Conservation (phyloP, 306 rosid genomes). For the Clitoria ternatea region DNA sequence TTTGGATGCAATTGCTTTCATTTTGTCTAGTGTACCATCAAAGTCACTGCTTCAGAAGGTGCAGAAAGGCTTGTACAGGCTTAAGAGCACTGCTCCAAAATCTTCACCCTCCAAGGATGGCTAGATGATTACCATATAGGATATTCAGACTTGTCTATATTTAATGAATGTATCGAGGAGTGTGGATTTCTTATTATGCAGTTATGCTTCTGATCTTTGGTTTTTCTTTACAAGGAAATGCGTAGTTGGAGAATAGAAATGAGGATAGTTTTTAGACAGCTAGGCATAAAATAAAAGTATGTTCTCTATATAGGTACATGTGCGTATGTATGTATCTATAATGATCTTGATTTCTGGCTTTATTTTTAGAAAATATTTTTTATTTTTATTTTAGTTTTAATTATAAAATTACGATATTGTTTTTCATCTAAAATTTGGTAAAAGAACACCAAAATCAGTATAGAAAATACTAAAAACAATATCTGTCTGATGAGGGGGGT, state of each 20-base stretch:
- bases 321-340: background rate
- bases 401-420: no score
- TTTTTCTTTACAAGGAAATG: background rate
- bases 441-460: no score
- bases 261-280: background rate
- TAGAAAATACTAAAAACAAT: no score
- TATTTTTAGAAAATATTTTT: no score
- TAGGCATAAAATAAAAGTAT: background rate
- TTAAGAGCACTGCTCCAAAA: slow-evolving; percentile 27
- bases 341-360: no score
- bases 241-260: background rate
- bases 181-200: background rate
- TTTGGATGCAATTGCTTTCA: slow-evolving; percentile 49
- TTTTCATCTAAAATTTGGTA: no score
- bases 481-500: no score
- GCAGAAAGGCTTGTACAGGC: slow-evolving; percentile 39
- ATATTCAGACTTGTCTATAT: background rate
- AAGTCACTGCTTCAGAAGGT: slow-evolving; percentile 33
- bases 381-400: no score
- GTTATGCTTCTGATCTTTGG: background rate
- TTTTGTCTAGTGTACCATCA: slow-evolving; percentile 25
- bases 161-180: background rate
- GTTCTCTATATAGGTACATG: background rate
- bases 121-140: background rate
- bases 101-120: slow-evolving; percentile 21